Evolutionary conservation across 495 filamentous ascomycete species (phyloP), one percentile per base, ranked within the genome.

Genomic region (Tuber aestivum): DNA sequence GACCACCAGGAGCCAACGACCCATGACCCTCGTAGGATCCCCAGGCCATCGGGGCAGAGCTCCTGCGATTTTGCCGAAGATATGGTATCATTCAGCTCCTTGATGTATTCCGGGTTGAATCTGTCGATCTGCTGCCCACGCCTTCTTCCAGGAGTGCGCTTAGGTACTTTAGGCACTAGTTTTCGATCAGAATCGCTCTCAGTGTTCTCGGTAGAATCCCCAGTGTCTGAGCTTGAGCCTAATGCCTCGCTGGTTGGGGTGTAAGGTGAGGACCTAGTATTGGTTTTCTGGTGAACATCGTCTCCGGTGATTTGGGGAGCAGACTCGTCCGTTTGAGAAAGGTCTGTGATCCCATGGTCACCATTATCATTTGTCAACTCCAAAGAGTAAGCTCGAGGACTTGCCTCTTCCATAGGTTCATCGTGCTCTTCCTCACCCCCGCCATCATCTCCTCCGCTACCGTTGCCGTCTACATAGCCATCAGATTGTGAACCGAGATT

Each of bases 51-150:
- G 32, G 56, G 14, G 14, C 56, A 65, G 18, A 85, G 38, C 41
- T 83, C 77, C 14, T 81, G 79, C 7, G 80, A 72, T 1, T 85
- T 80, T 48, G 84, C 83, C 41, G 88, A 86, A 0, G 81, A 45
- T 70, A 91, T 87, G 40, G 87, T 87, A 14, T 86, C 83, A 76
- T 90, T 90, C 0, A 94, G 84, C 0, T 94, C 82, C n/a, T 83
- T 76, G 23, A 88, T 83, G 80, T 94, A 94, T 20, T 85, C 81
- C 16, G 79, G 77, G 81, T 86, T 89, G 79, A 90, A 86, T 4
- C 74, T 78, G n/a, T 82, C 77, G 56, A 48, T 70, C 35, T 73
- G 72, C 9, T 70, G 45, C 16, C 77, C 77, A 23, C 77, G 77
- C 40, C 14, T 61, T 35, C 77, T 70, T 35, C 77, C 77, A 35